A percentile compares a stretch with the other conserved stretches of the same genome.
Evolutionary conservation across 108 stramenopile genomes (phyloP).

Genomic region (Hondaea fermentalgiana): DNA sequence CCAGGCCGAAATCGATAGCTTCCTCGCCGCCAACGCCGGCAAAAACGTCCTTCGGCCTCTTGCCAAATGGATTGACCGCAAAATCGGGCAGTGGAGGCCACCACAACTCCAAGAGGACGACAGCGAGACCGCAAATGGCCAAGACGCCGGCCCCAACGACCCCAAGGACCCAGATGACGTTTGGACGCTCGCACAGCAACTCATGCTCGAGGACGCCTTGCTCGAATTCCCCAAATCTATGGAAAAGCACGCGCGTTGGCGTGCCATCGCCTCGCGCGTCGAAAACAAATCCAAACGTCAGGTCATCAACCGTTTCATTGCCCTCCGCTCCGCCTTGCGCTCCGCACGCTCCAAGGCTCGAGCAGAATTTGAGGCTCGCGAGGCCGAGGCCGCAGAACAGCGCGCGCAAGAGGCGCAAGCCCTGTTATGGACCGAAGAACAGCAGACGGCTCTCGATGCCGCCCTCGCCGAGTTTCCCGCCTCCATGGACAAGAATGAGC

Average conservation of each 20-base stretch:
- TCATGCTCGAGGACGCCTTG: not conserved
- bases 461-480: slow-evolving; percentile 69
- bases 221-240: not conserved
- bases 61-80: not conserved
- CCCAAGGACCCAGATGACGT: not conserved
- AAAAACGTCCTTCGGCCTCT: not conserved
- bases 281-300: not conserved
- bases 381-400: not conserved
- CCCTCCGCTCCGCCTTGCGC: not conserved
- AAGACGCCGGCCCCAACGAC: not conserved
- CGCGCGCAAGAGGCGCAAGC: not conserved
- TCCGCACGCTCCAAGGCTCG: not conserved
- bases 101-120: not conserved
- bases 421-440: slow-evolving; percentile 73
- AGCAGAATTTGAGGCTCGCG: not conserved
- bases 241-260: slow-evolving; percentile 10
- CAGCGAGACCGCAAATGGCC: not conserved
- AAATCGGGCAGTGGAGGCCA: not conserved
- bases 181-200: not conserved
- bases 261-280: not conserved
- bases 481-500: slow-evolving; percentile 92
- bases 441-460: slow-evolving; percentile 74
- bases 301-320: not conserved
- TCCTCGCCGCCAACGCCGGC: not conserved
- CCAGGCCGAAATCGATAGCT: not conserved